Conservation (phyloP, 306 rosid genomes). For the Glycine tomentella region DNA sequence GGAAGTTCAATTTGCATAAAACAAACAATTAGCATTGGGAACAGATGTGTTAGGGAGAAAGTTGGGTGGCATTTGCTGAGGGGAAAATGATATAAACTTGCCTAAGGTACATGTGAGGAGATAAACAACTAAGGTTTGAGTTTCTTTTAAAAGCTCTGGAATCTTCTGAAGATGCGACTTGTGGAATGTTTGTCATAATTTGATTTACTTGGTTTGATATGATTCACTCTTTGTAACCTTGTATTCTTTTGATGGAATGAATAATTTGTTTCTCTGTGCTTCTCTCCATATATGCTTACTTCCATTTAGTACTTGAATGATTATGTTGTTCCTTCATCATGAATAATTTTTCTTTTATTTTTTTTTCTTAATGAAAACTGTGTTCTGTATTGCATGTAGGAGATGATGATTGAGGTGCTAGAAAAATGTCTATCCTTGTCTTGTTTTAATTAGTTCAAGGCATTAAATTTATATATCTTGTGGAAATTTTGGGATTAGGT, state of each 20-base stretch:
- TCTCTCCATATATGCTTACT: too few relatives aligned
- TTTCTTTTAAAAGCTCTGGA: too few relatives aligned
- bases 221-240: too few relatives aligned
- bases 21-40: background rate
- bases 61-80: background rate
- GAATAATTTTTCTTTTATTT: background rate
- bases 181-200: too few relatives aligned
- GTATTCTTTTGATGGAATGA: too few relatives aligned
- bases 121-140: too few relatives aligned
- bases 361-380: background rate
- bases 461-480: conserved; percentile 19
- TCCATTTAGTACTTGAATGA: too few relatives aligned
- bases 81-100: background rate
- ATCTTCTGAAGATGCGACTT: too few relatives aligned
- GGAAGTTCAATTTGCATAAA: background rate
- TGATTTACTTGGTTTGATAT: too few relatives aligned
- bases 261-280: too few relatives aligned
- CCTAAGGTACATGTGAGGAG: background rate
- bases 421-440: background rate
- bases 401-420: conserved; percentile 6
- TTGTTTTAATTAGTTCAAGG: conserved; percentile 15
- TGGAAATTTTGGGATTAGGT: background rate
- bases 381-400: background rate
- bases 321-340: background rate
- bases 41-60: background rate